A percentile compares a stretch with the other conserved stretches of the same genome.
Conservation (phyloP, 2,329 filamentous ascomycete genomes). For the Diaporthe sp. region DNA sequence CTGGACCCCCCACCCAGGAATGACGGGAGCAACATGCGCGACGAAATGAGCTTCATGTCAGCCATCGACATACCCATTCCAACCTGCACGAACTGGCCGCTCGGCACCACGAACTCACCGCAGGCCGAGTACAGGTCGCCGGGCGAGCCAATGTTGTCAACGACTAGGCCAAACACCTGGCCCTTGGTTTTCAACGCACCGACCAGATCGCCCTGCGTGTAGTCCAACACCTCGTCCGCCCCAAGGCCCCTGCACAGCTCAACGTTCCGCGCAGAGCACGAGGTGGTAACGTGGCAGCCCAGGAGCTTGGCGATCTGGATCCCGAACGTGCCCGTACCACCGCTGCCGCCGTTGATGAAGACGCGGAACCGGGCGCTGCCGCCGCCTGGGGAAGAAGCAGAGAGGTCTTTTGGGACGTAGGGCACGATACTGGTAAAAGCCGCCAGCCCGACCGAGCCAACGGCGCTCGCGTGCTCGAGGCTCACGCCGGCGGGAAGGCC, state of each 20-base stretch:
- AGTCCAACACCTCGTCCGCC: conserved; percentile 72
- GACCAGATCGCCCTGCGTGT: conserved; percentile 60
- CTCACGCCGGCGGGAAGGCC: conserved; percentile 54
- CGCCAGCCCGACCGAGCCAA: conserved; percentile 57
- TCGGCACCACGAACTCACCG: conserved; percentile 59
- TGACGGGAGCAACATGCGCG: conserved; percentile 42
- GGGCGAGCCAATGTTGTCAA: conserved; percentile 65
- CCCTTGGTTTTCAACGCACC: conserved; percentile 57
- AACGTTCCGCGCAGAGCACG: conserved; percentile 67
- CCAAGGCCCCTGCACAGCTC: conserved; percentile 67
- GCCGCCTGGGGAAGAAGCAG: neutral
- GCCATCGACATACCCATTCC: conserved; percentile 48
- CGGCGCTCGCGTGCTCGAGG: conserved; percentile 50
- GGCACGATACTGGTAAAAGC: conserved; percentile 58
- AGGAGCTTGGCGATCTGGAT: conserved; percentile 72
- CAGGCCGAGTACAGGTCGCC: conserved; percentile 64
- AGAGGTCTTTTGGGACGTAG: conserved; percentile 54
- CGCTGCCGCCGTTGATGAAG: conserved; percentile 73
- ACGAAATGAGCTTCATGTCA: conserved; percentile 33
- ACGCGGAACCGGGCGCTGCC: conserved; percentile 50
- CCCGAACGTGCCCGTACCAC: conserved; percentile 68
- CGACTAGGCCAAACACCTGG: conserved; percentile 59
- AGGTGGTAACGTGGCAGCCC: conserved; percentile 67
- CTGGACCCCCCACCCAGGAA: conserved; percentile 53
- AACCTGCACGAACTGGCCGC: conserved; percentile 63